Base-by-base conservation (phyloP, 257 asterid species). In the Nyctanthes arbortristis region DNA sequence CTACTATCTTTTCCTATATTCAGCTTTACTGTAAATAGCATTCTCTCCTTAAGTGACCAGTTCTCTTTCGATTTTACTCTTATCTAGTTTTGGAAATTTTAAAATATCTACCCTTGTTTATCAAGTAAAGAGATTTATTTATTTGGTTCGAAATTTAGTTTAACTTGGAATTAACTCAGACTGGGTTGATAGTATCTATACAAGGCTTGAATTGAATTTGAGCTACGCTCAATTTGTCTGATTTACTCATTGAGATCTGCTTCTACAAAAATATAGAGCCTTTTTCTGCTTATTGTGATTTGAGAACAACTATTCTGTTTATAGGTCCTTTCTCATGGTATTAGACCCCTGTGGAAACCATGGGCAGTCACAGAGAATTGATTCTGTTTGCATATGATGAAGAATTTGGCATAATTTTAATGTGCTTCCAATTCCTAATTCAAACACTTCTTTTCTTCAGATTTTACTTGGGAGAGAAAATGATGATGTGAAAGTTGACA, bases 391-490 rank as follows among this genome's bases (percentile, higher is more conserved):
- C 35, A 56, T 47, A 0, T 64, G 31, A 9, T 60, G 36, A 18
- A 20, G 47, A 45, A 33, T 56, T 5, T 54, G 16, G 30, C 62
- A 13, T 58, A 36, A 37, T 54, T 9, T 69, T 16, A 35, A 29
- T 22, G 20, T 68, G 30, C n/a, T n/a, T n/a, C 36, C 34, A 11
- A 22, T 45, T 56, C 75, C 64, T 66, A 22, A 40, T 39, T 27
- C 54, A 66, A 13, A 61, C 56, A 28, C 36, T 70, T 58, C 58
- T 60, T 75, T 49, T 14, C 55, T 75, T 75, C 76, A 92, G 98
- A 97, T 90, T 79, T 60, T 84, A 54, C 78, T 92, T 9, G 98
- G 98, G 68, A 81, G 98, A 75, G 73, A 77, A 68, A 86, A 91
- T 36, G 87, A 76, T 54, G 93, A 85, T 31, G 25, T 63, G 14